These are phyloP conservation scores for Halophytophthora batemanensis DNA, from an alignment of 352 stramenopile genomes.

Conservation along the genomic window DNA sequence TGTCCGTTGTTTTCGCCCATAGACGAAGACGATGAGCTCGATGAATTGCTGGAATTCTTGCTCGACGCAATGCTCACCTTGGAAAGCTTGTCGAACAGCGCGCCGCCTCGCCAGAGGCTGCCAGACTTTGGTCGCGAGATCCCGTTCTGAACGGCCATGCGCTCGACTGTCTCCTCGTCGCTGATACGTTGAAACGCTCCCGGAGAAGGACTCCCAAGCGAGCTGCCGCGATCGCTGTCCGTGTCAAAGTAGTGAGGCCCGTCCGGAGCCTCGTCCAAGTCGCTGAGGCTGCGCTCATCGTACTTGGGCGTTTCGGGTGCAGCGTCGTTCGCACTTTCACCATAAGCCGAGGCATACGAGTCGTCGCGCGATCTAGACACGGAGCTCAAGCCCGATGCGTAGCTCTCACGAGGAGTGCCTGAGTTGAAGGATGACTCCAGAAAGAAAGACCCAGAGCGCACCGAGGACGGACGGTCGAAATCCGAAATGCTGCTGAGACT, in stretches of 20 bases:
- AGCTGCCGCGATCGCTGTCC: conserved; percentile 44
- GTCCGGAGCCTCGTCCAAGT: conserved; percentile 20
- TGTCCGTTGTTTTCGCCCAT: conserved; percentile 22
- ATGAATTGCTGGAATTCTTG: conserved; percentile 30
- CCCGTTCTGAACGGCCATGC: conserved; percentile 11
- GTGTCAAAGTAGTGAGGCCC: conserved; percentile 46
- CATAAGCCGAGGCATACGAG: too few relatives aligned
- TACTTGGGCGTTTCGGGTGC: not conserved
- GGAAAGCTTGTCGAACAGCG: conserved; percentile 42
- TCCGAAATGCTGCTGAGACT: conserved; percentile 28
- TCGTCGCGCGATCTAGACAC: conserved; percentile 15
- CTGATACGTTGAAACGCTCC: conserved; percentile 14
- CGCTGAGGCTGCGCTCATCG: conserved; percentile 25
- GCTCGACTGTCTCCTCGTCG: conserved; percentile 14
- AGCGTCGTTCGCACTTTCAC: too few relatives aligned
- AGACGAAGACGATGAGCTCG: conserved; percentile 25
- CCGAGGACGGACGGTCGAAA: conserved; percentile 25
- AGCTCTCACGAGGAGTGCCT: conserved; percentile 31
- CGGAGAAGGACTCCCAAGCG: conserved; percentile 29
- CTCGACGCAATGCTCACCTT: conserved; percentile 17
- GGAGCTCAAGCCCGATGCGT: conserved; percentile 25
- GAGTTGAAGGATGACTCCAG: conserved; percentile 34
- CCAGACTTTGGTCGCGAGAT: conserved; percentile 16
- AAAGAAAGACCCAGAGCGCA: conserved; percentile 29
- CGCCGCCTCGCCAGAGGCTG: conserved; percentile 39